Base-by-base conservation (phyloP, 331 rosid genomes). In the Acacia concinna region DNA sequence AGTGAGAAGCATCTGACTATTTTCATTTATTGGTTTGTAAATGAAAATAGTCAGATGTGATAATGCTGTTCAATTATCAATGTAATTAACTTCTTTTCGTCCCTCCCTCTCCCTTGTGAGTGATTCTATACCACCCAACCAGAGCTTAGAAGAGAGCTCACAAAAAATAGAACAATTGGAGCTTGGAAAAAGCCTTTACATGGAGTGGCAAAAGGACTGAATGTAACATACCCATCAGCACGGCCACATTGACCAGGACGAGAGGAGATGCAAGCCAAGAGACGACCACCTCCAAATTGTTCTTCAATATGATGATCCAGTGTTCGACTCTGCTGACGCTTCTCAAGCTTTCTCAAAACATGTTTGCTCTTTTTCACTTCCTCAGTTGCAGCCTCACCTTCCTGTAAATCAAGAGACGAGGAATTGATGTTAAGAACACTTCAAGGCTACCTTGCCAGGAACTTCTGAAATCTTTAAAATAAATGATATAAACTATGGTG, bases 171-270 rank as follows among this genome's bases (percentile, higher is more conserved):
- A 59, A 59, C 66, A 27, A 25, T 5, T 18, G 12, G 0, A 59
- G 15, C 34, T 27, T 25, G 23, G 6, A 25, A 27, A 59, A 8
- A 13, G 38, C 67, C 37, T 62, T 62, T 21, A 62, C 17, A 31
- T 28, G 1, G 12, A 31, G 38, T 31, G 9, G 23, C 68, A 15
- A 62, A 62, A 62, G 13, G 23, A 62, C 12, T 5, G 23, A 62
- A 30, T 62, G 40, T 31, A 4, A 59, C 71, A 62, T 82, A 82
- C 88, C 90, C 90, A 49, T 87, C 88, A 77, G 88, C 79, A 49
- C 86, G 59, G 60, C 88, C 90, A 63, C 90, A 87, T 79, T 84
- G 86, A 35, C 90, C 86, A 15, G 90, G 88, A 6, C 90, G 90
- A 57, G 90, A 87, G 32, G 90, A 79, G 60, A 84, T 87, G 41